Conservation (phyloP, 768 basidiomycete genomes). For the Candolleomyces eurysporus region DNA sequence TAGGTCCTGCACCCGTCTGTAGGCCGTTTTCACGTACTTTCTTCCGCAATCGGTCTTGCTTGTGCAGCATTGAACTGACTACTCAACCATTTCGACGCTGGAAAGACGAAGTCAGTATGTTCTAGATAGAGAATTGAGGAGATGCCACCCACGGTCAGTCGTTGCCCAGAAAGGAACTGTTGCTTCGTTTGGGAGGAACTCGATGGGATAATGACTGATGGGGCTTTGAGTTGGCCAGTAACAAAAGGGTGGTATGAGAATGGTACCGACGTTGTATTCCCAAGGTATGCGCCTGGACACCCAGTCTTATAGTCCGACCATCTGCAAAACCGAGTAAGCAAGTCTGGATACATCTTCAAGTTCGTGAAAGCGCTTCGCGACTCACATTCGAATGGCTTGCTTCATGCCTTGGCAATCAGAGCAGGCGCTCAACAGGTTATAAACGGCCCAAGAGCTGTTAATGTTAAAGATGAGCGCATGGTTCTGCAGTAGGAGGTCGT, state of each 20-base stretch:
- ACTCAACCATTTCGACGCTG: constrained; percentile 30
- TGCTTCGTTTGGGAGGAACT: constrained; percentile 26
- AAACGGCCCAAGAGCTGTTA: constrained; percentile 53
- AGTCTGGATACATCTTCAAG: neutral
- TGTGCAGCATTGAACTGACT: constrained; percentile 17
- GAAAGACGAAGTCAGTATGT: neutral
- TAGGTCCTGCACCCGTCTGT: neutral
- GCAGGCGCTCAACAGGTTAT: constrained; percentile 54
- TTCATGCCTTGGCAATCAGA: constrained; percentile 43
- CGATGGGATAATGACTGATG: constrained; percentile 40
- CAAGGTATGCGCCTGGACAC: constrained; percentile 10
- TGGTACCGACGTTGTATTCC: constrained; percentile 11
- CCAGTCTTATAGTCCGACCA: constrained; percentile 19
- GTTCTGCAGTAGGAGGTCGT: neutral
- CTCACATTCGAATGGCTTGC: constrained; percentile 27
- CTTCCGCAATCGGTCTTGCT: constrained; percentile 27
- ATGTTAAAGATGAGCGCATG: neutral
- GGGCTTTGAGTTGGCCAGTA: neutral
- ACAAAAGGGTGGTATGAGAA: neutral
- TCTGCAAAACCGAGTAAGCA: constrained; percentile 11
- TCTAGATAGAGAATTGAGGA: neutral
- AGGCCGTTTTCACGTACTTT: constrained; percentile 18
- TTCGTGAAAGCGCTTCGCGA: neutral
- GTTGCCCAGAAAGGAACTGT: constrained; percentile 49
- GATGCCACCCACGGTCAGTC: constrained; percentile 38